A percentile compares a stretch with the other conserved stretches of the same genome.
phyloP scores from a whole-genome alignment of 768 basidiomycete species.

The Leucosporidium creatinivorum region DNA sequence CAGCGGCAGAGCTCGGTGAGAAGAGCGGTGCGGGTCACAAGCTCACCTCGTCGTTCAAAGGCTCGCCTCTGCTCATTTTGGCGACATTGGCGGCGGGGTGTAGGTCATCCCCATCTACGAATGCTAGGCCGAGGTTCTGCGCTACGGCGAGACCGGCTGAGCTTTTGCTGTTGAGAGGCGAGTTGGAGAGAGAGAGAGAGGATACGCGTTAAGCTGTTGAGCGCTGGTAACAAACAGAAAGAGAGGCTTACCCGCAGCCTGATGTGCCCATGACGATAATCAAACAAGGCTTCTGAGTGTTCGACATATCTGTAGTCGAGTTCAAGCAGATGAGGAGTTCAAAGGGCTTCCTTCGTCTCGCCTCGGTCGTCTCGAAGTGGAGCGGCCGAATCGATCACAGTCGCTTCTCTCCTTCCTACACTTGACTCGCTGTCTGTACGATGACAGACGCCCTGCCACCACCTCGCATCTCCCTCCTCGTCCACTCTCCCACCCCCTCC shows the following conservation, averaged over 20 bases:
- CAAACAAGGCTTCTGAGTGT: conserved; percentile 27
- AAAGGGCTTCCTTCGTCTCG: not conserved
- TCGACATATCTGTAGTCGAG: not conserved
- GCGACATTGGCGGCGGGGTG: conserved; percentile 73
- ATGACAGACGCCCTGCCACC: conserved; percentile 16
- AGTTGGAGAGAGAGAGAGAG: no score
- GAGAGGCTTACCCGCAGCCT: conserved; percentile 51
- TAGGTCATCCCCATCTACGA: conserved; percentile 80
- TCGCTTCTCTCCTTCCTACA: not conserved
- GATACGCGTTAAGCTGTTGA: no score
- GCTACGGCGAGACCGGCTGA: conserved; percentile 58
- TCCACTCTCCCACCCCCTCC: conserved; percentile 16
- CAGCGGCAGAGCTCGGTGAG: no score
- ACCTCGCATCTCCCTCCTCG: conserved; percentile 26
- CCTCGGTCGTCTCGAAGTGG: not conserved
- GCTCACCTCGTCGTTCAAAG: conserved; percentile 58
- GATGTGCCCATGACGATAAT: conserved; percentile 57
- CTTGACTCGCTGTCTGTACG: not conserved
- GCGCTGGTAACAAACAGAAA: not conserved
- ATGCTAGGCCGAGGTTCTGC: conserved; percentile 57
- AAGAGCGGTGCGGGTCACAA: no score
- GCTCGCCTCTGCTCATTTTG: conserved; percentile 73
- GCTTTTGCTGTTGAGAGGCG: conserved; percentile 39
- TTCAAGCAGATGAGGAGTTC: not conserved
- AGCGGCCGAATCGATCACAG: not conserved